Conservation (phyloP, 768 basidiomycete species). For the Mycena rosella region DNA sequence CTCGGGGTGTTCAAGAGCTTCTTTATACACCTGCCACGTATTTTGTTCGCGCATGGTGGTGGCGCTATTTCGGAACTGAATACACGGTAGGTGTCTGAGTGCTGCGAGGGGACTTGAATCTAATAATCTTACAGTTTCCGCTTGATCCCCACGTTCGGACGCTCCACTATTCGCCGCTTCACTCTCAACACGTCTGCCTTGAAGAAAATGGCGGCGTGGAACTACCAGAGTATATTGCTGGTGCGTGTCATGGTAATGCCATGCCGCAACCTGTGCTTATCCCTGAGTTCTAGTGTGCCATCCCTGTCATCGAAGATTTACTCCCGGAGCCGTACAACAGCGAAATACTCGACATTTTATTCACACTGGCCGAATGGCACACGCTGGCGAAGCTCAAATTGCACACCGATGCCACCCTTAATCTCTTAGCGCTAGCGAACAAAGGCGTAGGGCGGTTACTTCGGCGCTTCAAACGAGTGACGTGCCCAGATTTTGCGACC, state of each 20-base stretch:
- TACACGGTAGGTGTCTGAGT: neutral
- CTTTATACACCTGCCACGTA: constrained; percentile 36
- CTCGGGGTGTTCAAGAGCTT: constrained; percentile 40
- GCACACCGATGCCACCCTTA: too few relatives aligned
- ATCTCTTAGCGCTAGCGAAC: too few relatives aligned
- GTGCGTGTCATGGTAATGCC: constrained; percentile 23
- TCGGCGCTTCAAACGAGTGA: too few relatives aligned
- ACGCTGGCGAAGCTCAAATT: constrained; percentile 4
- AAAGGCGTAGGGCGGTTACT: too few relatives aligned
- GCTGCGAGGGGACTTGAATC: too few relatives aligned
- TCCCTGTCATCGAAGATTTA: constrained; percentile 45
- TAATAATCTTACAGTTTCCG: constrained; percentile 10
- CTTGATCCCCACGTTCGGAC: constrained; percentile 19
- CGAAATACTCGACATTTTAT: constrained; percentile 2
- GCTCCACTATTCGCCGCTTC: constrained; percentile 39
- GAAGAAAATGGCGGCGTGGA: constrained; percentile 40
- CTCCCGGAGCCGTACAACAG: neutral
- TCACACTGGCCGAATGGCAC: constrained; percentile 12
- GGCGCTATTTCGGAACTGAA: neutral
- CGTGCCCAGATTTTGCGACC: too few relatives aligned
- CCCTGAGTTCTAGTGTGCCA: constrained; percentile 43
- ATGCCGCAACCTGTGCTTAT: too few relatives aligned
- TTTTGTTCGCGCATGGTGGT: neutral
- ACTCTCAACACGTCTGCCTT: constrained; percentile 37
- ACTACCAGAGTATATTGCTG: constrained; percentile 46